Evolutionary conservation across 2,329 filamentous ascomycete species (phyloP).

Genomic region (Pseudogymnoascus sp.): DNA sequence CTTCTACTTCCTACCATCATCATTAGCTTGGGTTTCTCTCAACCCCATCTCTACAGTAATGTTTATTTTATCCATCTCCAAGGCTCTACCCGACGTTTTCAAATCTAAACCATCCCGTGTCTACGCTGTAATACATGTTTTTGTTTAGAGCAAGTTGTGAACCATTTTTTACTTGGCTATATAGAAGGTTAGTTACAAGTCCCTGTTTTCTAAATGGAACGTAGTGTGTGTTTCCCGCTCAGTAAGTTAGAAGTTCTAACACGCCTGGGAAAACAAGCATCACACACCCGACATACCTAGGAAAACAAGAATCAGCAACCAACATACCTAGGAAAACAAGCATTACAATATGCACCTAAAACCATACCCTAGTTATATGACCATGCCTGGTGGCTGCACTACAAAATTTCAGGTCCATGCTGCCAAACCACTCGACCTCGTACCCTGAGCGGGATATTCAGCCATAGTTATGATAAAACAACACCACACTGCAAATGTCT

Average conservation of each 20-base stretch:
- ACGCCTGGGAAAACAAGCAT: not conserved
- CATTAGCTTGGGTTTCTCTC: not conserved
- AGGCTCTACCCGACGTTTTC: not conserved
- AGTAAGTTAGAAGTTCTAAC: not conserved
- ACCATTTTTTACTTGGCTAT: not conserved
- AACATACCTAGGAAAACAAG: not conserved
- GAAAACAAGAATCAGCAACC: no score
- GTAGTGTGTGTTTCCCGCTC: not conserved
- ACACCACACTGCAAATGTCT: not conserved
- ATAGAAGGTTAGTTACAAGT: not conserved
- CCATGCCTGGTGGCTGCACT: not conserved
- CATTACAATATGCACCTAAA: not conserved
- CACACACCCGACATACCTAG: not conserved
- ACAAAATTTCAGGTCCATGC: not conserved
- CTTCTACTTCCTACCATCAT: not conserved
- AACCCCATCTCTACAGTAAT: not conserved
- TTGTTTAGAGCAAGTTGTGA: not conserved
- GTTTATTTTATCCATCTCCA: not conserved
- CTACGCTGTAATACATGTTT: not conserved
- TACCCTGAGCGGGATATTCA: not conserved
- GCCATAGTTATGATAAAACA: not conserved
- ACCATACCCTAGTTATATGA: not conserved
- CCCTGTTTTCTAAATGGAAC: not conserved
- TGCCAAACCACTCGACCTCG: not conserved
- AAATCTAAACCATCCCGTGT: not conserved